phyloP scores from a whole-genome alignment of 176 grass and related monocot species.

The Cocos nucifera region DNA sequence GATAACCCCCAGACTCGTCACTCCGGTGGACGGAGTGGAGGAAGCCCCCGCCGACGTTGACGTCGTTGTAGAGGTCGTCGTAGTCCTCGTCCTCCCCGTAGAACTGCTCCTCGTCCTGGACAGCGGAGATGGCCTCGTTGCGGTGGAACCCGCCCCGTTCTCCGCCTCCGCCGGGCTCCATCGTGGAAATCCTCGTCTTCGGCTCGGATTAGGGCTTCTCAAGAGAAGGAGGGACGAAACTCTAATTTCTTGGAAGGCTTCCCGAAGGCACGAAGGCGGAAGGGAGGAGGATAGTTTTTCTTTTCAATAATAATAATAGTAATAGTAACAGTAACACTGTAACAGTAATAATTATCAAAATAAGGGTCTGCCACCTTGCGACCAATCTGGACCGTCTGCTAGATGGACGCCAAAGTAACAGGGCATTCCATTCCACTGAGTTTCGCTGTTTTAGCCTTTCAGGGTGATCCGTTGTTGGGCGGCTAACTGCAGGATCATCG shows the following conservation, averaged over 20 bases:
- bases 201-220: background rate
- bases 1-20: background rate
- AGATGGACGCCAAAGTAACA: too few species aligned
- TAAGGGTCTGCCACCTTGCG: too few species aligned
- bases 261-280: too few species aligned
- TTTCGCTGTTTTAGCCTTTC: too few species aligned
- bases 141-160: slow-evolving; percentile 42
- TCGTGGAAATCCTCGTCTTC: slow-evolving; percentile 1
- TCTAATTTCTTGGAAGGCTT: slow-evolving; percentile 3
- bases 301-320: too few species aligned
- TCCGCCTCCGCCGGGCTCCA: slow-evolving; percentile 36
- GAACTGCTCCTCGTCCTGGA: slow-evolving; percentile 39
- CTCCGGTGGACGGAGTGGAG: slow-evolving; percentile 11
- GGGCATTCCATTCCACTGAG: too few species aligned
- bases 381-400: too few species aligned
- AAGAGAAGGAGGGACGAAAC: background rate
- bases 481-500: too few species aligned
- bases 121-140: slow-evolving; percentile 29
- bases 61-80: slow-evolving; percentile 43
- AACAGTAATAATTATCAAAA: too few species aligned
- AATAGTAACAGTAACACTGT: too few species aligned
- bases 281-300: too few species aligned
- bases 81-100: slow-evolving; percentile 72
- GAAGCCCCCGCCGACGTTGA: slow-evolving; percentile 18
- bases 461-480: too few species aligned